Percentiles rank a stretch among this genome's conserved stretches.
Evolutionary conservation across 2,329 filamentous ascomycete genomes (phyloP).

Genomic region (Xylariales sp.): DNA sequence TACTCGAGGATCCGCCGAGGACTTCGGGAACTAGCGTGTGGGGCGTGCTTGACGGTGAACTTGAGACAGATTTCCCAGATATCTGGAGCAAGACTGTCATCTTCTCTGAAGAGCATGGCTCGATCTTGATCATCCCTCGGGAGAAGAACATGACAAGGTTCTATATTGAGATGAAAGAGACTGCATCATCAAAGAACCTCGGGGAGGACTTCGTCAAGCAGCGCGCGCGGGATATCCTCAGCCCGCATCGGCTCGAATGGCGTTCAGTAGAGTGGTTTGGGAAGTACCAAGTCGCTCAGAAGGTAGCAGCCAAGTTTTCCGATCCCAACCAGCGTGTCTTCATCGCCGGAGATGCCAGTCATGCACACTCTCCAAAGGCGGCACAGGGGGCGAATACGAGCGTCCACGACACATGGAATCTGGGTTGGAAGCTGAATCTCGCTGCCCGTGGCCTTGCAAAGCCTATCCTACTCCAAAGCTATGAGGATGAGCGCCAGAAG

Average conservation of each 20-base stretch:
- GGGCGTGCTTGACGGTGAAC: conserved; percentile 67
- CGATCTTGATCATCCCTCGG: conserved; percentile 68
- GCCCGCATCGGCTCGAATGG: conserved; percentile 54
- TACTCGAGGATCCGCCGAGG: conserved; percentile 57
- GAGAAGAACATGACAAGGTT: conserved; percentile 68
- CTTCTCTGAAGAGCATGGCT: conserved; percentile 62
- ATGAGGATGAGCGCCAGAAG: conserved; percentile 59
- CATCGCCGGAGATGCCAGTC: conserved; percentile 58
- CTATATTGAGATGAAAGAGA: conserved; percentile 52
- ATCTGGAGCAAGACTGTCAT: conserved; percentile 71
- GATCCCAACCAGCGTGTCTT: conserved; percentile 60
- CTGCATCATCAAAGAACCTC: conserved; percentile 35
- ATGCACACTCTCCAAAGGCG: conserved; percentile 59
- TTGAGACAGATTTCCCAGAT: conserved; percentile 69
- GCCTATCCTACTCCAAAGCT: conserved; percentile 51
- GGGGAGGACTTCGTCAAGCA: conserved; percentile 67
- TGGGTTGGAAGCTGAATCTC: conserved; percentile 41
- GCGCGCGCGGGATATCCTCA: conserved; percentile 57
- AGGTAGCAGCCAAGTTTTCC: conserved; percentile 65
- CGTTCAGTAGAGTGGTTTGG: conserved; percentile 66
- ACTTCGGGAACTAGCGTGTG: conserved; percentile 61
- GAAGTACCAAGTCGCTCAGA: conserved; percentile 66
- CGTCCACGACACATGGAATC: conserved; percentile 52
- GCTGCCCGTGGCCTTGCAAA: conserved; percentile 52
- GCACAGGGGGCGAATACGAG: conserved; percentile 56